Evolutionary conservation across 2,329 filamentous ascomycete genomes (phyloP).

Genomic region (Exophiala bonariae): DNA sequence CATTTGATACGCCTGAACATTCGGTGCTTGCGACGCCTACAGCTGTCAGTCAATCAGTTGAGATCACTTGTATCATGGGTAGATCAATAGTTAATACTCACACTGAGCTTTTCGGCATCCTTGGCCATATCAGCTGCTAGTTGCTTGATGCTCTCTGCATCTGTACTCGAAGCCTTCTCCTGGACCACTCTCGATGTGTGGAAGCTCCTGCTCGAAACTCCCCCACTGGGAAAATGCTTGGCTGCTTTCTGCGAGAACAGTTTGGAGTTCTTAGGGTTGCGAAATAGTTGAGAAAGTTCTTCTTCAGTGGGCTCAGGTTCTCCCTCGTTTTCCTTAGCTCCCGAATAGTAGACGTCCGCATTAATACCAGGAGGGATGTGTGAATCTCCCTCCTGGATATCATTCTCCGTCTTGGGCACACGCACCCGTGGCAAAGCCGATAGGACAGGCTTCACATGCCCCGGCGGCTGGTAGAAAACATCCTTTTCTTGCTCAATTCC

Average conservation of each 20-base stretch:
- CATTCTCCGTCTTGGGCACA: constrained; percentile 53
- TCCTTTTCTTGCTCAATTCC: constrained; percentile 57
- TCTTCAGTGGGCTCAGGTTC: constrained; percentile 53
- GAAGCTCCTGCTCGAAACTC: constrained; percentile 11
- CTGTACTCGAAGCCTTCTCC: constrained; percentile 24
- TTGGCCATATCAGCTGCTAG: constrained; percentile 50
- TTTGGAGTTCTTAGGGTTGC: constrained; percentile 56
- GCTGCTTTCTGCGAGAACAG: constrained; percentile 52
- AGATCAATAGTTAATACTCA: constrained; percentile 16
- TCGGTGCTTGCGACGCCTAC: constrained; percentile 36
- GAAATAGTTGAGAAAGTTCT: constrained; percentile 62
- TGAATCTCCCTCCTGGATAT: constrained; percentile 43
- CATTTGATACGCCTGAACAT: constrained; percentile 61
- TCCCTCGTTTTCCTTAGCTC: constrained; percentile 25
- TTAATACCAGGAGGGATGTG: constrained; percentile 50
- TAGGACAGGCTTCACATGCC: constrained; percentile 45
- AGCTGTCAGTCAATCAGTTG: constrained; percentile 50
- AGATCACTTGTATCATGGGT: constrained; percentile 13
- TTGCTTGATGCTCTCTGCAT: constrained; percentile 43
- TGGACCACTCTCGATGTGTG: constrained; percentile 16
- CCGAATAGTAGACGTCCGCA: constrained; percentile 55
- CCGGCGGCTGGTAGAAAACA: constrained; percentile 56
- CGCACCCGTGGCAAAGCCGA: constrained; percentile 57
- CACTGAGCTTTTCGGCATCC: constrained; percentile 36
- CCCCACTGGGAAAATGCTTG: constrained; percentile 26